A percentile compares a stretch with the other conserved stretches of the same genome.
Conservation (phyloP, 192 early-diverging fungal species). For the Allomyces arbusculus region DNA sequence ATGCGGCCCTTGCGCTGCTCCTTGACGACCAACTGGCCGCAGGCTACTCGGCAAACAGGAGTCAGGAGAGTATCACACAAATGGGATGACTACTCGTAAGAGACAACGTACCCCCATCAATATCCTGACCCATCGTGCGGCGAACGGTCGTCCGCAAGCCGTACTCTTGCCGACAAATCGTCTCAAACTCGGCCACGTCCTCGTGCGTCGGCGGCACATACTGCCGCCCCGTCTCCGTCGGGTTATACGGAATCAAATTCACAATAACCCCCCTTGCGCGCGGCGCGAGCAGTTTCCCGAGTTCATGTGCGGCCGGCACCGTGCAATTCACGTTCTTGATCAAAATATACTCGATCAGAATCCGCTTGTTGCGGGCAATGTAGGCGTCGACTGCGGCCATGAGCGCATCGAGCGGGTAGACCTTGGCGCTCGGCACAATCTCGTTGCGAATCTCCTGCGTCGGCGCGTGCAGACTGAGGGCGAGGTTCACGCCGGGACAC, state of each 20-base stretch:
- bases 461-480: conserved; percentile 68
- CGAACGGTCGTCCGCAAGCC: background rate
- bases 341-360: background rate
- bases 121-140: background rate
- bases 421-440: conserved; percentile 72
- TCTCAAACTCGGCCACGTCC: background rate
- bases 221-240: background rate
- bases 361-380: background rate
- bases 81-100: background rate
- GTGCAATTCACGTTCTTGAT: background rate
- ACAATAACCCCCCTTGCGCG: background rate
- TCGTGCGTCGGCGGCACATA: background rate
- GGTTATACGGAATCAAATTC: background rate
- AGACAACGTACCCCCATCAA: background rate
- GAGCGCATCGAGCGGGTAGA: conserved; percentile 49
- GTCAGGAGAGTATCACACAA: background rate
- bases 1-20: background rate
- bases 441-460: conserved; percentile 49
- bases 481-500: conserved; percentile 33
- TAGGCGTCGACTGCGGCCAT: conserved; percentile 46
- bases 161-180: background rate
- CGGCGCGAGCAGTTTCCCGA: background rate
- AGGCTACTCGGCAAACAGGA: background rate
- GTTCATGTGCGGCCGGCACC: background rate
- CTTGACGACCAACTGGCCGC: background rate